Base-by-base conservation (phyloP, 768 basidiomycete genomes). In the Hortiboletus flavorubellus region DNA sequence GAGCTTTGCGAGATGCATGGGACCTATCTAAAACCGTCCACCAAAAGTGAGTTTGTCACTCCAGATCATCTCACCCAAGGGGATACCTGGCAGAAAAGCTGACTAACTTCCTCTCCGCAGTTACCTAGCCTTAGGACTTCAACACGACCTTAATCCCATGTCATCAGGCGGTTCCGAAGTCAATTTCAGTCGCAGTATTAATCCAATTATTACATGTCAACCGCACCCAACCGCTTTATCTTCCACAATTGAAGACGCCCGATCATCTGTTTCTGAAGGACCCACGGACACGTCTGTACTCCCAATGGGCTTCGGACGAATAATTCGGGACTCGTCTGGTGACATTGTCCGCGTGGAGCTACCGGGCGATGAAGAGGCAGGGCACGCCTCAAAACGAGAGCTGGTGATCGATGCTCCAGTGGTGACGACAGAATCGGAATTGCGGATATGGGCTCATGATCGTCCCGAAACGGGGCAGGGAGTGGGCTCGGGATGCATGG, bases 1-100 rank as follows among this genome's bases (percentile, higher is more conserved):
- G 87, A 67, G 78, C 80, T 10, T 75, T 97, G 58, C 89, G 89
- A 67, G 84, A 89, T 43, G 85, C 85, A 52, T 98, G 94, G 94
- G 90, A 98, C 71, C 83, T 83, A 61, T 76, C 75, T 48, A 91
- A 91, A 73, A 98, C 94, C 11, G 86, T 95, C 16, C 82, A 81
- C 59, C 95, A 98, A 81, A 98, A 97, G 94, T 96, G 65, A 64
- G 87, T 75, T 39, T 18, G n/a, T 31, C 16, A 16, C 14, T 8
- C 8, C 38, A 26, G 37, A 46, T 45, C 30, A 51, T 47, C 39
- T 41, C 42, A 43, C 29, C 26, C 38, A 29, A 34, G 43, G 43
- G 35, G 9, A 7, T 39, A n/a, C 31, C 15, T 33, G 34, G 18
- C 33, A 29, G 42, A 45, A 30, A 16, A 34, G 31, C 11, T 31